A percentile compares a stretch with the other conserved stretches of the same genome.
Conservation (phyloP, 306 rosid species). For the Prunus persica region Prunus_persica_NCBIv2 NC_034011.1:3375001-3375500, state of each 20-base stretch:
- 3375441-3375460: slow-evolving; percentile 78
- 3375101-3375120: not conserved
- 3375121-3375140: not conserved
- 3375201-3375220: slow-evolving; percentile 95
- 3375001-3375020: not conserved
- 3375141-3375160: not conserved
- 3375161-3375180: not conserved
- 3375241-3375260: slow-evolving; percentile 74
- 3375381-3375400: slow-evolving; percentile 27
- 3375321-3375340: slow-evolving; percentile 19
- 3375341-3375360: slow-evolving; percentile 33
- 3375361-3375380: slow-evolving; percentile 34
- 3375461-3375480: slow-evolving; percentile 51
- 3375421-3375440: slow-evolving; percentile 89
- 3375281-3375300: slow-evolving; percentile 70
- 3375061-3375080: not conserved
- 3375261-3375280: slow-evolving; percentile 80
- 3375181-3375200: slow-evolving; percentile 72
- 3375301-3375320: slow-evolving; percentile 61
- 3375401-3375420: slow-evolving; percentile 25
- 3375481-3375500: slow-evolving; percentile 5
- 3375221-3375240: slow-evolving; percentile 63
- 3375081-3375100: not conserved
- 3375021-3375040: not conserved
- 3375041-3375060: not conserved